phyloP scores from a whole-genome alignment of 1,139 yeast genomes.

The Lodderomyces orthopsilosis region DNA sequence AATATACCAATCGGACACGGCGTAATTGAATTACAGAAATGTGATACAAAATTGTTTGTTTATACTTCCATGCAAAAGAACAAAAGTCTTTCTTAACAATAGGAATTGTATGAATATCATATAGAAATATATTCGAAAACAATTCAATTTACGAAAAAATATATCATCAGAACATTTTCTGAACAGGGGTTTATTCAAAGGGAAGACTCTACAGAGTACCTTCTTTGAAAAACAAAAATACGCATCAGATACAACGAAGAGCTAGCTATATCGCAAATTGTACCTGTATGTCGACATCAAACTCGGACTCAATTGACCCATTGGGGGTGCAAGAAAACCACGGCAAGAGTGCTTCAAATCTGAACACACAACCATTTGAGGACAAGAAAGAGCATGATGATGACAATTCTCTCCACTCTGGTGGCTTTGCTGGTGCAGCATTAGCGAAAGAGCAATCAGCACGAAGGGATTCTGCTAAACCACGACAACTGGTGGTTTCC shows the following conservation, averaged over 20 bases:
- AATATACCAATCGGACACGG: too few species aligned
- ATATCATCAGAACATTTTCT: too few species aligned
- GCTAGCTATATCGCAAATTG: too few species aligned
- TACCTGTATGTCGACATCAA: constrained; percentile 1
- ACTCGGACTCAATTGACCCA: constrained; percentile 4
- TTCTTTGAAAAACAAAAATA: too few species aligned
- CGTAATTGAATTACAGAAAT: not conserved
- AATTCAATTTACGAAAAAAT: not conserved
- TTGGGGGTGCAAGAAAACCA: not conserved
- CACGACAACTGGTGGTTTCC: not conserved
- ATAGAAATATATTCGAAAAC: not conserved
- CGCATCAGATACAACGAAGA: too few species aligned
- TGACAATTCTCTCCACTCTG: not conserved
- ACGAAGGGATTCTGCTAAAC: not conserved
- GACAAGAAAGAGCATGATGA: not conserved
- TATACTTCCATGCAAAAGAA: not conserved
- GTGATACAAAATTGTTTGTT: not conserved
- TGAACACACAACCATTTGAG: not conserved
- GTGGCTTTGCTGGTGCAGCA: not conserved
- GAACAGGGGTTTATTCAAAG: too few species aligned
- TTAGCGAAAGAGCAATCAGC: constrained; percentile 1
- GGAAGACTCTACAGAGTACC: too few species aligned
- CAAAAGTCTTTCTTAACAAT: too few species aligned
- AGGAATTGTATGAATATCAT: not conserved
- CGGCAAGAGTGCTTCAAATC: not conserved